Percentiles rank a stretch among this genome's conserved stretches.
These are phyloP conservation scores for Candida dendrica DNA, from an alignment of 805 yeast species.

Conservation along the genomic window DNA sequence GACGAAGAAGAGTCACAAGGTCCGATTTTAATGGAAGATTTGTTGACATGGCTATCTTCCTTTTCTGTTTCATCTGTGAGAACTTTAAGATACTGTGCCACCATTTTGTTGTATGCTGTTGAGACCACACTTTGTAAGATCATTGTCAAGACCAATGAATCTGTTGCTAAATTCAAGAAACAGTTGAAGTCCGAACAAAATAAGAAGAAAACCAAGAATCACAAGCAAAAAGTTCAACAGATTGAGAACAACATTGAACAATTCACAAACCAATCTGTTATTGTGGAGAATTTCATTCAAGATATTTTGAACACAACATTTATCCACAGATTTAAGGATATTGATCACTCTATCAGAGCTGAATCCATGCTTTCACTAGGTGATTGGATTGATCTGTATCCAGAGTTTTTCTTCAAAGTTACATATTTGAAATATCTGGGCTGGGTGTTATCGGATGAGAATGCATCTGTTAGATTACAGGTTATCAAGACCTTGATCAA, in stretches of 20 bases:
- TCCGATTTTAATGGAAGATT: constrained; percentile 37
- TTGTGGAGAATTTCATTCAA: constrained; percentile 47
- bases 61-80: constrained; percentile 64
- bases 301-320: constrained; percentile 65
- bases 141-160: constrained; percentile 27
- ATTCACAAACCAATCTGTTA: constrained; percentile 42
- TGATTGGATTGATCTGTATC: constrained; percentile 64
- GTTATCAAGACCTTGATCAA: constrained; percentile 49
- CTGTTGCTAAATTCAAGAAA: constrained; percentile 30
- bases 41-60: constrained; percentile 71
- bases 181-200: constrained; percentile 27
- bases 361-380: constrained; percentile 61
- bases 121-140: constrained; percentile 54
- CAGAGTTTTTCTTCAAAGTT: constrained; percentile 65
- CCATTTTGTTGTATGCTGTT: constrained; percentile 50
- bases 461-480: constrained; percentile 53
- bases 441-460: constrained; percentile 75
- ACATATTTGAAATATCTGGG: constrained; percentile 72
- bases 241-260: constrained; percentile 35
- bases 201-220: constrained; percentile 27
- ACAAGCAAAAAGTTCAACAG: constrained; percentile 37
- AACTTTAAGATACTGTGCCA: constrained; percentile 63
- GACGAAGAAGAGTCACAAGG: constrained; percentile 17
- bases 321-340: constrained; percentile 73
- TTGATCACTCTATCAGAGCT: constrained; percentile 62